Evolutionary conservation across 2,329 filamentous ascomycete species (phyloP).

Genomic region (Pseudodiploospora longispora): DNA sequence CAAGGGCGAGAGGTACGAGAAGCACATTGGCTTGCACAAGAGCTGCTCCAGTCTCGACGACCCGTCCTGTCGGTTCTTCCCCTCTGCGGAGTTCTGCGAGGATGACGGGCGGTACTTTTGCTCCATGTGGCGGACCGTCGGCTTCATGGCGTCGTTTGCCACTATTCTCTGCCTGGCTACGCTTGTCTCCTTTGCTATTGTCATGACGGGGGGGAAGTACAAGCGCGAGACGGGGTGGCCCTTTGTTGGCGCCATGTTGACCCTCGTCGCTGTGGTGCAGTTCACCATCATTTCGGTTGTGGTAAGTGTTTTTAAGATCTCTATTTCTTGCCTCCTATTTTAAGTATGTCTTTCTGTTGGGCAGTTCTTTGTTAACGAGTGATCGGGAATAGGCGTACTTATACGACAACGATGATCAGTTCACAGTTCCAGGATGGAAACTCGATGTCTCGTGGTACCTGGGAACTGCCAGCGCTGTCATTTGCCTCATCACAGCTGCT

Average conservation of each 20-base stretch:
- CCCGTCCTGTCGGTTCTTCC: constrained; percentile 44
- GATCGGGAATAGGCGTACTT: constrained; percentile 58
- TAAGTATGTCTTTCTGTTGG: not conserved
- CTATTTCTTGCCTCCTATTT: not conserved
- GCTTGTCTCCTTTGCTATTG: constrained; percentile 69
- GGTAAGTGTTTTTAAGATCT: constrained; percentile 43
- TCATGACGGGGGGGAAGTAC: constrained; percentile 70
- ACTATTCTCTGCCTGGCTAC: constrained; percentile 75
- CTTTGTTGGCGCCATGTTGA: constrained; percentile 58
- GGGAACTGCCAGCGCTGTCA: constrained; percentile 46
- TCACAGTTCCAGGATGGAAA: constrained; percentile 70
- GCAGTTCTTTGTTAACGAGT: not conserved
- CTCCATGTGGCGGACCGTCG: constrained; percentile 81
- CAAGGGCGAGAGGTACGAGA: constrained; percentile 38
- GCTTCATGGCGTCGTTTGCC: constrained; percentile 79
- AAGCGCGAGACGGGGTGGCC: constrained; percentile 79
- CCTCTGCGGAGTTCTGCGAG: constrained; percentile 25
- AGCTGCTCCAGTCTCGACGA: constrained; percentile 66
- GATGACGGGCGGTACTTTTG: constrained; percentile 64
- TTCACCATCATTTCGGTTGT: constrained; percentile 74
- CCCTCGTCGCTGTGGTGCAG: constrained; percentile 59
- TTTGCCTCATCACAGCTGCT: constrained; percentile 45
- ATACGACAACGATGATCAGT: constrained; percentile 74
- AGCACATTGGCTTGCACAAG: constrained; percentile 70
- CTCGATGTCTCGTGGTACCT: constrained; percentile 75